phyloP scores from a whole-genome alignment of 768 basidiomycete genomes.

The Trametes coccinea region DNA sequence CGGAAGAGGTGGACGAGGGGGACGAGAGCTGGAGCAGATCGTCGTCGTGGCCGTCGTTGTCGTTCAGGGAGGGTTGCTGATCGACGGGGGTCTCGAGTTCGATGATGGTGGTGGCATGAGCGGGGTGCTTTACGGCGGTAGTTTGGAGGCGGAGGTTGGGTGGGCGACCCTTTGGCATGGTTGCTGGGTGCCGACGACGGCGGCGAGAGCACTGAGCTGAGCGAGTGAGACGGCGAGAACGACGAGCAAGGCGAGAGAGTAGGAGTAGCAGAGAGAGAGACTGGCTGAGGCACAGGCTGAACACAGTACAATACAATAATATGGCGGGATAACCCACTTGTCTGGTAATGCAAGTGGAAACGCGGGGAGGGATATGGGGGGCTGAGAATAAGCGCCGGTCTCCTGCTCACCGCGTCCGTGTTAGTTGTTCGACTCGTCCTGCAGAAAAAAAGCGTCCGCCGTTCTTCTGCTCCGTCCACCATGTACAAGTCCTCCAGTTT shows the following conservation, averaged over 20 bases:
- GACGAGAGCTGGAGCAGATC: conserved; percentile 32
- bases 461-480: conserved; percentile 25
- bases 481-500: conserved; percentile 35
- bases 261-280: too few species aligned
- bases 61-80: conserved; percentile 23
- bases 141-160: conserved; percentile 50
- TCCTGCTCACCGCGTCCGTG: conserved; percentile 21
- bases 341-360: conserved; percentile 5
- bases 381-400: conserved; percentile 10
- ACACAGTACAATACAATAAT: too few species aligned
- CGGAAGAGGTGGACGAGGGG: conserved; percentile 33
- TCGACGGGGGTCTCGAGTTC: conserved; percentile 39
- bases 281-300: too few species aligned
- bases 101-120: conserved; percentile 32
- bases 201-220: conserved; percentile 6
- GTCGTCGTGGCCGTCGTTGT: conserved; percentile 26
- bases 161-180: conserved; percentile 45
- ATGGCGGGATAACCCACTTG: neutral
- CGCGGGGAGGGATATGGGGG: neutral
- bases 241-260: too few species aligned
- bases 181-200: conserved; percentile 3
- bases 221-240: conserved; percentile 5
- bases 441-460: conserved; percentile 24
- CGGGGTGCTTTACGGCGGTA: conserved; percentile 24
- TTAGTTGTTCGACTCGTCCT: conserved; percentile 13